Conservation (phyloP, 2,329 filamentous ascomycete genomes). For the Anthostomella pinea region DNA sequence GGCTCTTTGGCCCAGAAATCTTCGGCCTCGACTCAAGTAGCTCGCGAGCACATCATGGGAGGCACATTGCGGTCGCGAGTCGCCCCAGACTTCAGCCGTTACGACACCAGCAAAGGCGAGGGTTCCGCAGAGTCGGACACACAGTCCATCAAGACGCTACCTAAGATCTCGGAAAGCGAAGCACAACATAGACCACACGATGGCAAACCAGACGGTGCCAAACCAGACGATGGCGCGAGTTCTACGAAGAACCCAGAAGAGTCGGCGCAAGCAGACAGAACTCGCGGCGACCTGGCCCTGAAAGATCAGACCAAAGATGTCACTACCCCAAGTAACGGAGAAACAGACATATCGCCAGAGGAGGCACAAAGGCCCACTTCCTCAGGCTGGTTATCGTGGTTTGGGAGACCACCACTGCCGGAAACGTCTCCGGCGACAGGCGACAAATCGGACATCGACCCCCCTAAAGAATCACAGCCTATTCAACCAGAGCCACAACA, state of each 20-base stretch:
- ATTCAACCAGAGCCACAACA: constrained; percentile 14
- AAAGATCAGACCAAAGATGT: constrained; percentile 10
- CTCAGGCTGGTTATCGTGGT: constrained; percentile 57
- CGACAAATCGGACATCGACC: constrained; percentile 11
- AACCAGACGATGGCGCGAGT: constrained; percentile 4
- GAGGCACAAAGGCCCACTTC: constrained; percentile 30
- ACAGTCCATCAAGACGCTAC: constrained; percentile 30
- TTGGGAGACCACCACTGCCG: constrained; percentile 32
- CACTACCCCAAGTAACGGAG: constrained; percentile 7
- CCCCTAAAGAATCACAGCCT: constrained; percentile 20
- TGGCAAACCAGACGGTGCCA: constrained; percentile 17
- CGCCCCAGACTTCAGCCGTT: constrained; percentile 49
- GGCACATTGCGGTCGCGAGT: constrained; percentile 48
- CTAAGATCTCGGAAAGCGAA: constrained; percentile 30
- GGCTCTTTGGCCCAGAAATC: constrained; percentile 60
- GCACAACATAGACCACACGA: constrained; percentile 28
- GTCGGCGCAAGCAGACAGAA: too few relatives aligned
- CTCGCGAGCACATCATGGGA: constrained; percentile 59
- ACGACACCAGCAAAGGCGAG: constrained; percentile 43
- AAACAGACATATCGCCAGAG: constrained; percentile 15
- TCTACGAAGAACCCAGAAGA: neutral
- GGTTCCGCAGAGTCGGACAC: constrained; percentile 29
- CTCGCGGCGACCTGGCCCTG: constrained; percentile 2
- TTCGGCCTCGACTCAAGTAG: constrained; percentile 56
- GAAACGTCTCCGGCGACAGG: constrained; percentile 8